Evolutionary conservation across 2,329 filamentous ascomycete genomes (phyloP).

Genomic region (Cercospora citrullina): DNA sequence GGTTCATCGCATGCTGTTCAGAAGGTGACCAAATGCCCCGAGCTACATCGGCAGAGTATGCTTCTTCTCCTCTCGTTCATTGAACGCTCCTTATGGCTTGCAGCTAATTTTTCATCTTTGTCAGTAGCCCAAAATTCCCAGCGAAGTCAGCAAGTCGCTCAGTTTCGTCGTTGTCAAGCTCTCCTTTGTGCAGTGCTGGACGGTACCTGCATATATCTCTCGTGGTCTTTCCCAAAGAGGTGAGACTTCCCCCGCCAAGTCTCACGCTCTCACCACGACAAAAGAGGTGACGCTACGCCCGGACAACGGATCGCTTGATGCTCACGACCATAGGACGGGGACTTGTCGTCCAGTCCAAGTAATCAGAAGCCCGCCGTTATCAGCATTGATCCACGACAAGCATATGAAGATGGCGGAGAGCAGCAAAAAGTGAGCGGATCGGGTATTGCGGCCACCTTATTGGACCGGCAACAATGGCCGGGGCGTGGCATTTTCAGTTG

Average conservation of each 20-base stretch:
- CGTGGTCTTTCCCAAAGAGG: constrained; percentile 13
- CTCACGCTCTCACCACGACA: constrained; percentile 5
- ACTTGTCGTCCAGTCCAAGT: constrained; percentile 14
- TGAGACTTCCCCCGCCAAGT: constrained; percentile 4
- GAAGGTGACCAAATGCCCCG: not conserved
- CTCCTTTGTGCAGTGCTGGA: not conserved
- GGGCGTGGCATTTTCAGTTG: not conserved
- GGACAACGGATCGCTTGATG: not conserved
- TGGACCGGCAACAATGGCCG: constrained; percentile 1
- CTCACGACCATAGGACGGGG: not conserved
- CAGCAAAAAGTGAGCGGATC: not conserved
- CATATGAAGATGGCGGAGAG: not conserved
- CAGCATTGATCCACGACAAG: not conserved
- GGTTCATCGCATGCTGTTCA: not conserved
- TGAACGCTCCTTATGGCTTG: not conserved
- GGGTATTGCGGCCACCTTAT: constrained; percentile 8
- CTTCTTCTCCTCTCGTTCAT: not conserved
- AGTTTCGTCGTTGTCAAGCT: not conserved
- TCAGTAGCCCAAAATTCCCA: not conserved
- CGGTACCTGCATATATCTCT: constrained; percentile 14
- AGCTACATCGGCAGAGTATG: not conserved
- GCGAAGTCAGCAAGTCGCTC: not conserved
- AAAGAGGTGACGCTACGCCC: constrained; percentile 14
- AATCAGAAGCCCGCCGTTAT: constrained; percentile 6
- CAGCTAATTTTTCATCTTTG: not conserved